Base-by-base conservation (phyloP, 352 stramenopile species). In the Elongisporangium prolatum region DNA sequence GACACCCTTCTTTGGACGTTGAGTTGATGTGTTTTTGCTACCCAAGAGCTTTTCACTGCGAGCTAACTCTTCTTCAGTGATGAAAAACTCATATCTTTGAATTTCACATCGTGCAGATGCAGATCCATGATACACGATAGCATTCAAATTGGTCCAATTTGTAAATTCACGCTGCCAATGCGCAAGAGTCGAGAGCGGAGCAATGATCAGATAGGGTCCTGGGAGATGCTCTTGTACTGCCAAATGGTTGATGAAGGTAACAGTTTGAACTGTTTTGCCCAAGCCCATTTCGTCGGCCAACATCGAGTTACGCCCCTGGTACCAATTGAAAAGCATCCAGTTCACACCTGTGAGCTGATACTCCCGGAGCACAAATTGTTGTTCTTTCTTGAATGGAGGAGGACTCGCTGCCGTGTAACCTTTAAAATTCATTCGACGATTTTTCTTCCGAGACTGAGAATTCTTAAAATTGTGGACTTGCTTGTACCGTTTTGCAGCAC, bases 281-380 rank as follows among this genome's bases (percentile, higher is more conserved):
- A 98, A 77, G 11, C 91, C 97, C 97, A 99, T 99, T 73, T 99
- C 98, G 71, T 99, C 98, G 8, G 98, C 98, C 9, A 99, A 82
- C 74, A 99, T 98, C 61, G 91, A 99, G 58, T 96, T 97, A 16
- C 97, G 93, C n/a, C 86, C 75, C 63, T 98, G 97, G 67, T 99
- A 98, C 83, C 95, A 99, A 71, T 98, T 99, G 60, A 96, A 98
- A 44, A 99, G 80, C 71, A 99, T 91, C 98, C 98, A 99, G 63
- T 99, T 99, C 2, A 99, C 92, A 40, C 98, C 98, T 18, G 97
- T 97, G 50, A 99, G 79, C 77, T 99, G 98, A 78, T 99, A 99
- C 63, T 99, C 96, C 18, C 98, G 89, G 34, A 99, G 74, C 50
- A 93, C 84, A 54, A 95, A 83, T 2, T 54, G 57, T 51, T 91